Evolutionary conservation across 2,329 filamentous ascomycete genomes (phyloP), one percentile per base, ranked within the genome.

Genomic region (Arthrobotrys sinensis): DNA sequence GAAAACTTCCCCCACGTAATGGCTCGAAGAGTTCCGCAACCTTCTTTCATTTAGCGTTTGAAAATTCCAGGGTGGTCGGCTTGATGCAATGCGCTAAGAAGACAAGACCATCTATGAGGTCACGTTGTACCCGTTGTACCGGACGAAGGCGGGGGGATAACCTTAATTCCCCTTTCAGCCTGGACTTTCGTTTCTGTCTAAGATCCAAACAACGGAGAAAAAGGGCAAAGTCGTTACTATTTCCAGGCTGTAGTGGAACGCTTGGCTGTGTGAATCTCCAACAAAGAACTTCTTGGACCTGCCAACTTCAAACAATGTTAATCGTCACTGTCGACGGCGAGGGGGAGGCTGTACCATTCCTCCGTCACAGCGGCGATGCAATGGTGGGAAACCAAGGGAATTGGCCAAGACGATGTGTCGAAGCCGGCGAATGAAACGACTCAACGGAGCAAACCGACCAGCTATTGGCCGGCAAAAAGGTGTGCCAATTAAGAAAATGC

Each of bases 41-140:
- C 73, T 77, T 77, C 60, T 69, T 71, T 76, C 48, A 77, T 50
- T 78, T 85, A 84, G 81, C 86, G 85, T 82, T 85, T 85, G 53
- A 60, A 60, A 82, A 80, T 82, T 77, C 62, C 73, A 77, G 73
- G 73, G 73, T 70, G 66, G 73, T 43, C 72, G 65, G 72, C 64
- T 76, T 62, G 70, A 45, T 45, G 52, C 60, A 65, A 64, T 57
- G 66, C 50, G 62, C 70, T 46, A 55, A 71, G 50, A 46, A 67
- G 40, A 32, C 73, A 53, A 77, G 57, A 70, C 64, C 60, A 52
- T 55, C 36, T 66, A 77, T 77, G 73, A 77, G 73, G 73, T 77
- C 73, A 77, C 66, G 73, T 71, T 71, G 73, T 65, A 67, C 66
- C 64, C 40, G 60, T 65, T 71, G 73, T 45, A 77, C 66, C 73